phyloP scores from a whole-genome alignment of 164 flowering plant species.

The Pachysandra terminalis region DNA sequence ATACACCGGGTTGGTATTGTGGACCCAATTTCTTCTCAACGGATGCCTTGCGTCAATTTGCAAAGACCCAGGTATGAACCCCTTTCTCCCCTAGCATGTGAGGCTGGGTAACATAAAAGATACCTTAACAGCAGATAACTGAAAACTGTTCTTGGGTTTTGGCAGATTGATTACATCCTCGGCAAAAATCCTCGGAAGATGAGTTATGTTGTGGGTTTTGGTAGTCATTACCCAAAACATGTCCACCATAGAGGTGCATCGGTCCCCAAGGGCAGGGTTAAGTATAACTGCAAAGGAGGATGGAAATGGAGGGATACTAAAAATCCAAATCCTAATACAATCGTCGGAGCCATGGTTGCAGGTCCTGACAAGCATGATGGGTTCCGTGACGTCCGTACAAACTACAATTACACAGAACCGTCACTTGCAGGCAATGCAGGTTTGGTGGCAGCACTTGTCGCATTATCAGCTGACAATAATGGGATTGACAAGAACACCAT shows the following conservation, averaged over 20 bases:
- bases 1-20: slow-evolving; percentile 99
- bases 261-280: slow-evolving; percentile 76
- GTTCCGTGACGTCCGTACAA: slow-evolving; percentile 75
- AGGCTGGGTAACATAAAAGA: neutral
- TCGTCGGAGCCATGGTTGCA: slow-evolving; percentile 96
- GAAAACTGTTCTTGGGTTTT: slow-evolving; percentile 8
- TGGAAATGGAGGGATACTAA: slow-evolving; percentile 87
- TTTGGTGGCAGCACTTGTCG: slow-evolving; percentile 89
- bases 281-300: slow-evolving; percentile 87
- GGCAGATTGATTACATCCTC: slow-evolving; percentile 89
- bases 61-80: slow-evolving; percentile 71
- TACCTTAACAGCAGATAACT: neutral
- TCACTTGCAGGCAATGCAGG: slow-evolving; percentile 97
- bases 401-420: slow-evolving; percentile 93
- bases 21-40: slow-evolving; percentile 87
- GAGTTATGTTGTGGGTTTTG: slow-evolving; percentile 94
- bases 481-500: slow-evolving; percentile 91
- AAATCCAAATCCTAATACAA: slow-evolving; percentile 78
- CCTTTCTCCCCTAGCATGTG: neutral
- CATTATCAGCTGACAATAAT: slow-evolving; percentile 61
- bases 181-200: slow-evolving; percentile 91
- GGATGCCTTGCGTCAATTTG: slow-evolving; percentile 74
- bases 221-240: slow-evolving; percentile 72
- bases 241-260: slow-evolving; percentile 97
- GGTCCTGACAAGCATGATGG: slow-evolving; percentile 91